phyloP scores from a whole-genome alignment of 2,329 filamentous ascomycete genomes.

The Grosmannia clavigera region DNA sequence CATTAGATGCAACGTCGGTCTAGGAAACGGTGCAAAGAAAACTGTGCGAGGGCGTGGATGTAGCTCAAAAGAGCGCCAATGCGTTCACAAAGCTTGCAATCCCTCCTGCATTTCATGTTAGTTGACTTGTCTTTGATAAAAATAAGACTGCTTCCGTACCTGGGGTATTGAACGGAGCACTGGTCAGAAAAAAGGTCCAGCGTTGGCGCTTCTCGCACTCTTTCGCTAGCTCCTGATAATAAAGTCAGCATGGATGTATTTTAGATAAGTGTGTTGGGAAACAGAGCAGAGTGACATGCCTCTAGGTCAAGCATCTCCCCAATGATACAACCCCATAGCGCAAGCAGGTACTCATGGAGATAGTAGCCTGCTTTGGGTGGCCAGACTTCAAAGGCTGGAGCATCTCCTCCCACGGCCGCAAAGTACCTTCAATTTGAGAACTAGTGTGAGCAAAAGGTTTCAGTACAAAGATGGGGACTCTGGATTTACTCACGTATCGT shows the following conservation, averaged over 20 bases:
- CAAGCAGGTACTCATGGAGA: constrained; percentile 11
- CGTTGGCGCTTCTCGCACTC: constrained; percentile 6
- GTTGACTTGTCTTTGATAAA: not conserved
- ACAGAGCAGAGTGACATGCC: constrained; percentile 1
- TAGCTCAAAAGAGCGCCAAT: constrained; percentile 1
- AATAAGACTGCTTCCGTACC: not conserved
- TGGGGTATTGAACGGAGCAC: constrained; percentile 5
- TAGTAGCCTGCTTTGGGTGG: constrained; percentile 14
- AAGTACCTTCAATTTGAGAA: constrained; percentile 22
- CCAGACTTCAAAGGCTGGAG: constrained; percentile 36
- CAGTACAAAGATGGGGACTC: not conserved
- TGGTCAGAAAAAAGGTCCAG: constrained; percentile 5
- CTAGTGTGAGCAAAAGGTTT: not conserved
- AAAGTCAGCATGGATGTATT: not conserved
- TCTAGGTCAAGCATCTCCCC: constrained; percentile 33
- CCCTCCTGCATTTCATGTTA: not conserved
- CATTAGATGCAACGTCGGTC: no score
- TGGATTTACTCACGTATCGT: constrained; percentile 25
- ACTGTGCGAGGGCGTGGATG: no score
- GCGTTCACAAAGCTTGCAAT: constrained; percentile 6
- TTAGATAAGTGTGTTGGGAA: no score
- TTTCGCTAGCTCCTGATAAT: constrained; percentile 1
- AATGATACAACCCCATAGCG: constrained; percentile 16
- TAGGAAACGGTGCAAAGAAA: no score
- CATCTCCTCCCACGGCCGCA: constrained; percentile 43